Evolutionary conservation across 176 grass and related monocot genomes (phyloP), one percentile per base, ranked within the genome.

Genomic region (Aegilops speltoides): DNA sequence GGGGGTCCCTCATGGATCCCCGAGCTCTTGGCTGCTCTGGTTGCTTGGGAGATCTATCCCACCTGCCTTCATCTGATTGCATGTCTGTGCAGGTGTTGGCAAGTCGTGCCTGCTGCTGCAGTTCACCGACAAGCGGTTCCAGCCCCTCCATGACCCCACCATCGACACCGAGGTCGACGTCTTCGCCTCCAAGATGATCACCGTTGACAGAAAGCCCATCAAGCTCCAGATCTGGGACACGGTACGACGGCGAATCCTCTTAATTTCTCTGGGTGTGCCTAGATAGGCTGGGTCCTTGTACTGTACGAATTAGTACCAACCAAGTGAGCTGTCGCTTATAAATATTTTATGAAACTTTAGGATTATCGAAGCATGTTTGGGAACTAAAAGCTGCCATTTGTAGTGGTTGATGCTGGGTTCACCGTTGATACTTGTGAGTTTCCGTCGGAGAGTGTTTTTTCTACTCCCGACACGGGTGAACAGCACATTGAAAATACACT

Each of bases 191-290:
- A 74, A 90, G 57, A 95, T 95, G 93, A 90, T 95, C 84, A 90
- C 88, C 76, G 86, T 95, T 66, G 88, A 92, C 72, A 87, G 82
- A 83, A 95, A 92, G 65, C 90, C 90, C 88, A 90, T 95, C 77
- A 95, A 95, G 88, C 87, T 95, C 65, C 86, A 95, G 88, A 95
- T 95, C 79, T 95, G 88, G 93, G 93, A 95, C 79, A 95, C 90
- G 73, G 93, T 95, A 38, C 32, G 45, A 48, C 13, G 13, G 13
- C 0, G 43, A 1, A 15, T 48, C 45, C 45, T 15, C 3, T 31
- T 31, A 31, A 31, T 15, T 48, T 48, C 0, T 29, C 14, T 8
- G 1, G n/a, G 57, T 9, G 57, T 63, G 37, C n/a, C 20, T 79
- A 73, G 70, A 29, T 73, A 50, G 34, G 16, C 41, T 63, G 8